These are phyloP conservation scores for Cutaneotrichosporon spelunceum DNA, from an alignment of 1,284 basidiomycete genomes.

Conservation along the genomic window DNA sequence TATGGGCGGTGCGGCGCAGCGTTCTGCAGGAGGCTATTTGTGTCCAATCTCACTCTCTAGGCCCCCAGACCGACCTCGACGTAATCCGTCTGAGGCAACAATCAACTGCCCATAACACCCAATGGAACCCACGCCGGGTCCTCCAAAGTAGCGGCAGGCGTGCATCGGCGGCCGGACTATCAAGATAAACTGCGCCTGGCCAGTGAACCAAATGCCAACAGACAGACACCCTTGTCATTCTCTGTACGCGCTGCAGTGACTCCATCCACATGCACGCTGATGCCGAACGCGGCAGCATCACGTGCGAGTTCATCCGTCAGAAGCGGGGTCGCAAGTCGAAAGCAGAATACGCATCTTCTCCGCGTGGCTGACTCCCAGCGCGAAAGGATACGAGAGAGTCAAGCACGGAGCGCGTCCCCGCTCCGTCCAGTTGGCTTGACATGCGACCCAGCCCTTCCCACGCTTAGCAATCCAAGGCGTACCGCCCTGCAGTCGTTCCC, in stretches of 20 bases:
- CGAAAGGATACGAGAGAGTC: not conserved
- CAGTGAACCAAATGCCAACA: not conserved
- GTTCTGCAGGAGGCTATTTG: too few species aligned
- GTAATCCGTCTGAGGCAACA: too few species aligned
- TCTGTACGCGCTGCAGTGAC: not conserved
- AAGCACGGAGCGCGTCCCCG: not conserved
- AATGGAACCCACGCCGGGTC: not conserved
- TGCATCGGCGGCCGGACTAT: not conserved
- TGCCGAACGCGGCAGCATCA: not conserved
- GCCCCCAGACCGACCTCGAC: too few species aligned
- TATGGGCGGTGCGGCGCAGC: too few species aligned
- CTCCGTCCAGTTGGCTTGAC: not conserved
- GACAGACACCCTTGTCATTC: not conserved
- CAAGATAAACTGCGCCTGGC: not conserved
- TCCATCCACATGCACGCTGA: too few species aligned
- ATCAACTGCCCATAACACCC: too few species aligned
- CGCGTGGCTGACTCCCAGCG: not conserved
- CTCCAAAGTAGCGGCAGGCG: not conserved
- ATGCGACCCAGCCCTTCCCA: not conserved
- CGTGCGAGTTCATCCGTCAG: not conserved
- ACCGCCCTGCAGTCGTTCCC: not conserved
- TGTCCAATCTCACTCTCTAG: too few species aligned
- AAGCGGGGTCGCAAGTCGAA: slow-evolving; percentile 4
- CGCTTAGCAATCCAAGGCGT: not conserved
- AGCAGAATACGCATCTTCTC: not conserved